Percentiles rank a stretch among this genome's conserved stretches.
Evolutionary conservation across 1,284 basidiomycete genomes (phyloP).

Genomic region (Sporisorium reilianum): DNA sequence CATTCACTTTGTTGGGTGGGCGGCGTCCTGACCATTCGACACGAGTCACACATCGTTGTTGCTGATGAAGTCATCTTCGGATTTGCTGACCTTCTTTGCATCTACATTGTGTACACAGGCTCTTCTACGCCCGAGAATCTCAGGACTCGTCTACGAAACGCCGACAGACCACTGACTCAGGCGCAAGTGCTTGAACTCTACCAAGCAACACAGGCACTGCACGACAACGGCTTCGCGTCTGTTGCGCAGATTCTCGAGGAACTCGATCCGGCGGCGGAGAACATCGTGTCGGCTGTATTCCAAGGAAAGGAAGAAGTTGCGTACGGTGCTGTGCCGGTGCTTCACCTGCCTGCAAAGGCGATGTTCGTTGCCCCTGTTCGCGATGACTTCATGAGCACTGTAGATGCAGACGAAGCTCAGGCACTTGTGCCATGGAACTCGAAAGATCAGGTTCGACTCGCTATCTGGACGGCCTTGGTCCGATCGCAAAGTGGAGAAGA

Average conservation of each 20-base stretch:
- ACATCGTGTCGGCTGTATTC: conserved; percentile 16
- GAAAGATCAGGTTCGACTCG: conserved; percentile 17
- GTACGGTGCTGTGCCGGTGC: conserved; percentile 20
- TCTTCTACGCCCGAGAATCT: conserved; percentile 19
- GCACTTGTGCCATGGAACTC: conserved; percentile 20
- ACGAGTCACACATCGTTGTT: background rate
- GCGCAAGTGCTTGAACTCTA: conserved; percentile 14
- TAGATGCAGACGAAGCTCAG: conserved; percentile 5
- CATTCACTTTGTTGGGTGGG: conserved; percentile 13
- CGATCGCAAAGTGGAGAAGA: conserved; percentile 9
- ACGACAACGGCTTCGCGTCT: conserved; percentile 3
- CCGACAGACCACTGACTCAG: conserved; percentile 17
- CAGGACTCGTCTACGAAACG: conserved; percentile 12
- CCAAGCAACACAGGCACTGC: conserved; percentile 9
- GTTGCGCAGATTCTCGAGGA: conserved; percentile 35
- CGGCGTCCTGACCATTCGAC: conserved; percentile 47
- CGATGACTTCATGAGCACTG: conserved; percentile 23
- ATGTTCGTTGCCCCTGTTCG: background rate
- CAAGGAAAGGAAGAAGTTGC: background rate
- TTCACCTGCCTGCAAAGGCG: conserved; percentile 19
- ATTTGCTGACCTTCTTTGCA: conserved; percentile 3
- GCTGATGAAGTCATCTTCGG: background rate
- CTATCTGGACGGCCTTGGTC: conserved; percentile 25
- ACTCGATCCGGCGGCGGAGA: conserved; percentile 35
- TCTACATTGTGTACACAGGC: conserved; percentile 10